These are phyloP conservation scores for Hyaloscypha variabilis DNA, from an alignment of 495 filamentous ascomycete genomes.

Conservation along the genomic window DNA sequence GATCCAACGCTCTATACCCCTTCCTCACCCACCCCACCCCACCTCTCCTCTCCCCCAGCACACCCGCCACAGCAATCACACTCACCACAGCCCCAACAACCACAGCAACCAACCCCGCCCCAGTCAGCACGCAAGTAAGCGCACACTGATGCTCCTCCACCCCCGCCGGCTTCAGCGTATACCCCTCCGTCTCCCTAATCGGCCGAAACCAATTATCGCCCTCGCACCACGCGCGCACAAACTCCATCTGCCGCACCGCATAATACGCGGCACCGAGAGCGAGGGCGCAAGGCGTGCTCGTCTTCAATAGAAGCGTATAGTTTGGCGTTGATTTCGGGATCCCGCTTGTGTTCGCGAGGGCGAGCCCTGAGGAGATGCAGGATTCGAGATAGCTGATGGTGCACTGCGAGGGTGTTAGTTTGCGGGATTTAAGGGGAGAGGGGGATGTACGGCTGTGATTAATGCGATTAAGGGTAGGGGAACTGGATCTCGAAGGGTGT, in stretches of 20 bases:
- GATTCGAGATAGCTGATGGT: not conserved
- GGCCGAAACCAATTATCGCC: constrained; percentile 12
- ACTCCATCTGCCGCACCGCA: not conserved
- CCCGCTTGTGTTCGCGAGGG: not conserved
- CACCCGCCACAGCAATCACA: not conserved
- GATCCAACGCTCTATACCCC: not conserved
- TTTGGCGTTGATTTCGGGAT: not conserved
- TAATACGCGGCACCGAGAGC: not conserved
- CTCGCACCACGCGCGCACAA: not conserved
- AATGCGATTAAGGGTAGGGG: not conserved
- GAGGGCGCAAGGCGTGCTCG: not conserved
- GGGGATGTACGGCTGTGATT: not conserved
- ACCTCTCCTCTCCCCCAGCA: not conserved
- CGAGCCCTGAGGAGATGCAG: constrained; percentile 1
- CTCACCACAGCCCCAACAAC: not conserved
- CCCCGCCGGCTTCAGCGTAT: not conserved
- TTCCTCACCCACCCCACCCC: not conserved
- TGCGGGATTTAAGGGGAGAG: too few relatives aligned
- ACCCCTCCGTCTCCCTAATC: not conserved
- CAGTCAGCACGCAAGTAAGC: not conserved
- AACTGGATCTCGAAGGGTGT: not conserved
- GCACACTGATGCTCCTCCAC: constrained; percentile 9
- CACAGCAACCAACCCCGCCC: not conserved
- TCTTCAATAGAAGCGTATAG: not conserved
- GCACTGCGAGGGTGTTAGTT: too few relatives aligned